These are phyloP conservation scores for Juglanconis oblonga DNA, from an alignment of 2,329 filamentous ascomycete genomes.

Conservation along the genomic window DNA sequence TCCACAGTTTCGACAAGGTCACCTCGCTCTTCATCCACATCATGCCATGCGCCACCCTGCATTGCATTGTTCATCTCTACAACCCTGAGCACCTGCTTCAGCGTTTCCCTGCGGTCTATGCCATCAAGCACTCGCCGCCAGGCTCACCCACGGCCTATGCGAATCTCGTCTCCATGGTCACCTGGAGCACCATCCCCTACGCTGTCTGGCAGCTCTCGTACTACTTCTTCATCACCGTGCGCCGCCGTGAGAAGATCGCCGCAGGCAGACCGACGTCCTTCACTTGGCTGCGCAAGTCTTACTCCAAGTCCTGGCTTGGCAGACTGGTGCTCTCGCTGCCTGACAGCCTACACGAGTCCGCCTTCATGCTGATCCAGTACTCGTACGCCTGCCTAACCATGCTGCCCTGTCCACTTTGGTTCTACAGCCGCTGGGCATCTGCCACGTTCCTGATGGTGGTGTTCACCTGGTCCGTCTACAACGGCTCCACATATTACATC, in stretches of 20 bases:
- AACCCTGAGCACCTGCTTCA: conserved; percentile 60
- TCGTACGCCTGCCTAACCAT: conserved; percentile 86
- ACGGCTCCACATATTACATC: conserved; percentile 96
- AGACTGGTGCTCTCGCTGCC: conserved; percentile 80
- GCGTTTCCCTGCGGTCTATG: conserved; percentile 81
- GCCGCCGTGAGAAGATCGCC: conserved; percentile 91
- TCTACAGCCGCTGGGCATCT: conserved; percentile 80
- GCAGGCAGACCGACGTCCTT: conserved; percentile 94
- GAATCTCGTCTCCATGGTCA: conserved; percentile 76
- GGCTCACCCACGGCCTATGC: conserved; percentile 78
- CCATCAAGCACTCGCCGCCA: conserved; percentile 67
- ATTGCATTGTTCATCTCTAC: conserved; percentile 86
- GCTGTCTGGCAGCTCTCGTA: conserved; percentile 89
- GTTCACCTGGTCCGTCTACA: conserved; percentile 96
- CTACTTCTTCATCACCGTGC: conserved; percentile 92
- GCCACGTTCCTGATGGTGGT: conserved; percentile 72
- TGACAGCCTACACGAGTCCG: conserved; percentile 71
- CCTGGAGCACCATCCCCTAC: conserved; percentile 93
- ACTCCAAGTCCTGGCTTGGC: conserved; percentile 85
- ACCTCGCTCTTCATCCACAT: conserved; percentile 99
- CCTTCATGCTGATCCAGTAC: conserved; percentile 98
- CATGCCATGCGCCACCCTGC: conserved; percentile 93
- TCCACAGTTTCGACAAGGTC: conserved; percentile 97
- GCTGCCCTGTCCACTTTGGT: conserved; percentile 93
- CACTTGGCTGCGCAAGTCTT: conserved; percentile 92